phyloP scores from a whole-genome alignment of 2,329 filamentous ascomycete genomes.

The Botrytis paeoniae region DNA sequence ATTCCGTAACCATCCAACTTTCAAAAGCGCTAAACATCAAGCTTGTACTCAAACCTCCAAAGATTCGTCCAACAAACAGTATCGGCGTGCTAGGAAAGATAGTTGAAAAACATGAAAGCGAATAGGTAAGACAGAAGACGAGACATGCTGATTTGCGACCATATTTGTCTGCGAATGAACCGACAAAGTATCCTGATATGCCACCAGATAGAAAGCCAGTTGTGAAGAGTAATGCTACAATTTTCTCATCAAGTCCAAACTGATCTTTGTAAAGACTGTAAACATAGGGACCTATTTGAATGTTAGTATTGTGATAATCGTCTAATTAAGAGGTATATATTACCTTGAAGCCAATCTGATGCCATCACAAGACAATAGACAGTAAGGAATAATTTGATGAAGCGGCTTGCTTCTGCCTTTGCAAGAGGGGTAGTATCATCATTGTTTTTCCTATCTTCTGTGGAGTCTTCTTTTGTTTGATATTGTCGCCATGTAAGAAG shows the following conservation, averaged over 20 bases:
- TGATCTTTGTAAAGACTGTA: slow-evolving; percentile 39
- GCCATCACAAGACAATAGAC: slow-evolving; percentile 51
- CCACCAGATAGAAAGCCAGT: slow-evolving; percentile 37
- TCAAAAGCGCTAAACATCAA: slow-evolving; percentile 59
- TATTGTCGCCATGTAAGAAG: slow-evolving; percentile 35
- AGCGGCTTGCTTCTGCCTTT: slow-evolving; percentile 33
- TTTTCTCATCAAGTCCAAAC: slow-evolving; percentile 34
- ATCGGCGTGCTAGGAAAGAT: slow-evolving; percentile 44
- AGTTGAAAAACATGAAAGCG: slow-evolving; percentile 52
- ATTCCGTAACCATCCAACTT: slow-evolving; percentile 61
- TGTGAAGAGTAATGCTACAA: slow-evolving; percentile 36
- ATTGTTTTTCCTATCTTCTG: slow-evolving; percentile 25
- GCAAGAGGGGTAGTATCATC: slow-evolving; percentile 27
- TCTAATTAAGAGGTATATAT: slow-evolving; percentile 23
- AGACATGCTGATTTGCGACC: slow-evolving; percentile 51
- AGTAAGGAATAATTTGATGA: slow-evolving; percentile 39
- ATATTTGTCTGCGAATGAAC: slow-evolving; percentile 36
- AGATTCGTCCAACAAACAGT: slow-evolving; percentile 51
- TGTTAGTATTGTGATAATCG: slow-evolving; percentile 35
- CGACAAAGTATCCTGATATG: slow-evolving; percentile 36
- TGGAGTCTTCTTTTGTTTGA: slow-evolving; percentile 22
- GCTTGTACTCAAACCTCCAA: slow-evolving; percentile 55
- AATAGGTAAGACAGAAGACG: slow-evolving; percentile 52
- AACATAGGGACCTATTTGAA: slow-evolving; percentile 34
- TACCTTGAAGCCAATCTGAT: slow-evolving; percentile 52